A percentile compares a stretch with the other conserved stretches of the same genome.
Conservation (phyloP, 768 basidiomycete genomes). For the Daedaleopsis nitida region DNA sequence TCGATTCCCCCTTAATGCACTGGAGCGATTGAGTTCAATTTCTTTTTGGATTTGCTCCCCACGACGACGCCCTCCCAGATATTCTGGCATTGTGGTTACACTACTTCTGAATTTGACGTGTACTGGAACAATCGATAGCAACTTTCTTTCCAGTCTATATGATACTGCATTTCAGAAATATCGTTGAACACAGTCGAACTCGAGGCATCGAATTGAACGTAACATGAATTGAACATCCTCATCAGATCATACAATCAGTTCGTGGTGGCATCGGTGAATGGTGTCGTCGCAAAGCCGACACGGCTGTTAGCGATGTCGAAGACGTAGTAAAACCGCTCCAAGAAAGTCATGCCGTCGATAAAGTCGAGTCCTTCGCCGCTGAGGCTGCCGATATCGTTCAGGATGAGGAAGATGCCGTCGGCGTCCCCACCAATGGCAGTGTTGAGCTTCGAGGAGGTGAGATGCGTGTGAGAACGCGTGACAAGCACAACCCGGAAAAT, state of each 20-base stretch:
- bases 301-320: conserved; percentile 41
- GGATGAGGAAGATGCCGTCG: conserved; percentile 39
- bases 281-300: conserved; percentile 44
- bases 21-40: no score
- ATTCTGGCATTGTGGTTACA: no score
- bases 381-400: conserved; percentile 38
- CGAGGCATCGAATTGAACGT: no score
- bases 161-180: no score
- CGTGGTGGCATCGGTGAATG: conserved; percentile 36
- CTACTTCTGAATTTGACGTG: no score
- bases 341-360: conserved; percentile 38
- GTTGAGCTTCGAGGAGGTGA: conserved; percentile 44
- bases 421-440: conserved; percentile 53
- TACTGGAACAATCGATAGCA: no score
- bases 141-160: no score
- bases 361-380: conserved; percentile 54
- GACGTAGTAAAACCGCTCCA: conserved; percentile 47
- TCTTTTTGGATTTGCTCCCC: no score
- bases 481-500: neutral
- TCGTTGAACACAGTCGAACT: no score
- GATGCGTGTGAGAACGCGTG: no score
- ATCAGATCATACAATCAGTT: conserved; percentile 23
- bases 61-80: no score
- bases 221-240: no score
- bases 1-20: conserved; percentile 22